Conservation (phyloP, 345 rosid genomes). For the Erodium maritimum region DNA sequence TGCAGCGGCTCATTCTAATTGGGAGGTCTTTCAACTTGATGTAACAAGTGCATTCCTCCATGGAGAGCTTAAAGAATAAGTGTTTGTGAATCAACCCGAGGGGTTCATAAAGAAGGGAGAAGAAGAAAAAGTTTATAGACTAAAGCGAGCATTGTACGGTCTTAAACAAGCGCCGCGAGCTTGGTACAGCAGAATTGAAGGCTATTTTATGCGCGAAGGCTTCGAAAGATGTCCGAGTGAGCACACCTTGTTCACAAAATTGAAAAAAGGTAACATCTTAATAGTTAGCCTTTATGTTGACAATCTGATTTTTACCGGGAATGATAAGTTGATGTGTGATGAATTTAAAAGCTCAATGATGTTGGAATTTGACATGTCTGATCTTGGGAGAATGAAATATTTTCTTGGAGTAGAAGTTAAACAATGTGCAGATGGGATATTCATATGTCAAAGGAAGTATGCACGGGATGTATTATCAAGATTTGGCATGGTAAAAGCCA, state of each 20-base stretch:
- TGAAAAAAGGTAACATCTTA: too few relatives aligned
- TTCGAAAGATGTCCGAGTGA: neutral
- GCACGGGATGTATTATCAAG: slow-evolving; percentile 3
- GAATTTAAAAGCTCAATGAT: too few relatives aligned
- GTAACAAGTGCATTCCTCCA: too few relatives aligned
- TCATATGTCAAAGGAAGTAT: slow-evolving; percentile 10
- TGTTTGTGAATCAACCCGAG: neutral
- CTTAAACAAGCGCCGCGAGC: slow-evolving; percentile 1
- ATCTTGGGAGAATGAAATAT: neutral
- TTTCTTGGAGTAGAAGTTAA: slow-evolving; percentile 9
- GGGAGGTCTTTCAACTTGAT: too few relatives aligned
- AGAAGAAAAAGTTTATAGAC: neutral
- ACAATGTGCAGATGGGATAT: slow-evolving; percentile 2
- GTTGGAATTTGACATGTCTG: slow-evolving; percentile 7
- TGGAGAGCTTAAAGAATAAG: too few relatives aligned
- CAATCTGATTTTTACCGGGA: too few relatives aligned
- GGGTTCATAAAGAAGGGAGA: neutral
- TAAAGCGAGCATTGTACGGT: neutral
- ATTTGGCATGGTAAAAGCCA: slow-evolving; percentile 2
- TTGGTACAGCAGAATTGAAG: slow-evolving; percentile 4
- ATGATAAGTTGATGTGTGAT: too few relatives aligned
- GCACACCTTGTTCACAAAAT: neutral
- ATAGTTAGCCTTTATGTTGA: too few relatives aligned
- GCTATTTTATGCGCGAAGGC: neutral
- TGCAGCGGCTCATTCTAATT: too few relatives aligned